These are phyloP conservation scores for Aspergillus aculeatus DNA, from an alignment of 2,329 filamentous ascomycete genomes.

Conservation along the genomic window DNA sequence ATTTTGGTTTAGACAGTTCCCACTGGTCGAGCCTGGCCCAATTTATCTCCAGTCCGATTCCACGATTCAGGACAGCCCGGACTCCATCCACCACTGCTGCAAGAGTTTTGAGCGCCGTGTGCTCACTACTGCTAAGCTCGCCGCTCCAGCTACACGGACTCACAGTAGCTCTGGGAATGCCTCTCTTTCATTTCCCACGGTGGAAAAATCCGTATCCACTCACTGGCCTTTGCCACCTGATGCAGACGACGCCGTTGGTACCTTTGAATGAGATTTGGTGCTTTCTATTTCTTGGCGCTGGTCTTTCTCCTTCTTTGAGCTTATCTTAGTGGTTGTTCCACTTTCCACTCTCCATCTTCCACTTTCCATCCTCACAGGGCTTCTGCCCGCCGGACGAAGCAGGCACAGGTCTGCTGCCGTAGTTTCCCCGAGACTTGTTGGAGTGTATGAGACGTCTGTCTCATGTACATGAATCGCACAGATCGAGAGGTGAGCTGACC, in stretches of 20 bases:
- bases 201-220: constrained; percentile 8
- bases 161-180: neutral
- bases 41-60: constrained; percentile 1
- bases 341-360: no score
- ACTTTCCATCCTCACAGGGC: neutral
- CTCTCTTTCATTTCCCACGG: constrained; percentile 2
- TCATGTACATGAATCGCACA: neutral
- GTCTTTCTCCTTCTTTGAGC: no score
- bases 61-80: neutral
- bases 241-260: neutral
- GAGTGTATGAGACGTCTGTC: neutral
- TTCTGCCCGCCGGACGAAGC: neutral
- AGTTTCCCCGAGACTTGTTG: neutral
- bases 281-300: neutral
- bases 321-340: no score
- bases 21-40: neutral
- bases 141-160: neutral
- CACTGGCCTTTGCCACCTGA: constrained; percentile 6
- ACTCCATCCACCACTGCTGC: constrained; percentile 3
- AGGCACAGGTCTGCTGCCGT: neutral
- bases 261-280: neutral
- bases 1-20: neutral
- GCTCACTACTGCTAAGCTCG: neutral
- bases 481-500: neutral
- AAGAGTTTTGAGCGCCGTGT: neutral